These are phyloP conservation scores for Naganishia onofrii DNA, from an alignment of 768 basidiomycete genomes.

Conservation along the genomic window DNA sequence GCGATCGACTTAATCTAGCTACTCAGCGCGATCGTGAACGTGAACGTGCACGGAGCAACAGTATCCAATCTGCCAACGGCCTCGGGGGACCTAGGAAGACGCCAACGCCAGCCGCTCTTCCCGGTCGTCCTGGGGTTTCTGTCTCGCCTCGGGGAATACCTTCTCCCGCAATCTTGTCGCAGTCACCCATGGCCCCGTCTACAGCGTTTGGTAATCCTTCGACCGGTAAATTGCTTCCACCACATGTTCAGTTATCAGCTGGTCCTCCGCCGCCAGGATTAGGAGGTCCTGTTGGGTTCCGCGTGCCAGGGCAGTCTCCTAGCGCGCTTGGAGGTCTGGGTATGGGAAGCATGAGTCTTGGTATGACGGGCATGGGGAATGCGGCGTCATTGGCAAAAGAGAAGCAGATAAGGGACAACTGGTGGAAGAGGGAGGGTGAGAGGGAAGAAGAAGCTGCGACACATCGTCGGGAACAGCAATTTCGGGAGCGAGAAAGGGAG, in stretches of 20 bases:
- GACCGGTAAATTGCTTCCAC: neutral
- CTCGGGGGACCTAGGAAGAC: neutral
- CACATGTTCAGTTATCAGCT: constrained; percentile 20
- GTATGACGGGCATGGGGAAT: neutral
- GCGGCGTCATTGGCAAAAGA: constrained; percentile 14
- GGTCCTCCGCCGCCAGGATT: constrained; percentile 15
- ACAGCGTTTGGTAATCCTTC: neutral
- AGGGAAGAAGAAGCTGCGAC: constrained; percentile 2
- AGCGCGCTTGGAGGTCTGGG: neutral
- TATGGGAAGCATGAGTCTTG: constrained; percentile 5
- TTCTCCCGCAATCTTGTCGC: neutral
- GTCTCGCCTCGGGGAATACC: constrained; percentile 13
- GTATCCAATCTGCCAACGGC: constrained; percentile 11
- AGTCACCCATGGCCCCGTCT: neutral
- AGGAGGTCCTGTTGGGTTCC: neutral
- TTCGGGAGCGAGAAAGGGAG: constrained; percentile 12
- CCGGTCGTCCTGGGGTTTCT: neutral
- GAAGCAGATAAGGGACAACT: constrained; percentile 11
- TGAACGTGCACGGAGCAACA: constrained; percentile 8
- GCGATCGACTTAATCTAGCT: neutral
- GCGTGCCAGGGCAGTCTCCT: neutral
- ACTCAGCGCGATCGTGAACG: constrained; percentile 4
- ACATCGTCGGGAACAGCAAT: neutral
- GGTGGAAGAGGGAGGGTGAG: constrained; percentile 14
- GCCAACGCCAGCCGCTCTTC: constrained; percentile 3